Conservation (phyloP, 768 basidiomycete species). For the Boletus tylopilopsis region DNA sequence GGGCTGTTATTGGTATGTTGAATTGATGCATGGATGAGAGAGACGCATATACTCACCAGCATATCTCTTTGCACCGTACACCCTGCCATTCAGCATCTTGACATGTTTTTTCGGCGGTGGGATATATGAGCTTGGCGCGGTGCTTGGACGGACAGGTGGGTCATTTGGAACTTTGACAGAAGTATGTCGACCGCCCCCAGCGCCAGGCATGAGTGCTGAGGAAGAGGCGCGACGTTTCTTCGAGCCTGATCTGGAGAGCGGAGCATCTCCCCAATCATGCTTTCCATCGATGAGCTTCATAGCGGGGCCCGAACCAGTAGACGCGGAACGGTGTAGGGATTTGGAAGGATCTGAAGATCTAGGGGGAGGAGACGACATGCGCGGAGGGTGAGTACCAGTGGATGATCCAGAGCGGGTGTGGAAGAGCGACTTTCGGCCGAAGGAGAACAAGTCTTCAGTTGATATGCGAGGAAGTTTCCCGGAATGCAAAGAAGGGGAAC, state of each 20-base stretch:
- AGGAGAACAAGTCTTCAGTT: constrained; percentile 29
- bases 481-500: constrained; percentile 9
- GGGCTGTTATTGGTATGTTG: constrained; percentile 10
- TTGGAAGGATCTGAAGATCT: constrained; percentile 3
- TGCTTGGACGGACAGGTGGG: constrained; percentile 2
- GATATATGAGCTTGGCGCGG: constrained; percentile 4
- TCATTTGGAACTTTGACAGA: constrained; percentile 3
- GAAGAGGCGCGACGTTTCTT: constrained; percentile 25
- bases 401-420: constrained; percentile 22
- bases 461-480: constrained; percentile 18
- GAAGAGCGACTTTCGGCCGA: constrained; percentile 30
- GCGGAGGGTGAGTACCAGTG: neutral
- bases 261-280: constrained; percentile 4
- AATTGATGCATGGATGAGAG: neutral
- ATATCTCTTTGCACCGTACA: constrained; percentile 58
- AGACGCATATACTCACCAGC: constrained; percentile 14
- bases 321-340: constrained; percentile 18
- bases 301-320: constrained; percentile 13
- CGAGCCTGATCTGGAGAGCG: neutral
- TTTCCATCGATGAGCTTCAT: neutral
- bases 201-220: constrained; percentile 18
- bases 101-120: constrained; percentile 33
- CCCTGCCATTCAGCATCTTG: constrained; percentile 80
- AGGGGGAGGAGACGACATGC: constrained; percentile 16
- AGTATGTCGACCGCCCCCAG: constrained; percentile 31